Base-by-base conservation (phyloP, 768 basidiomycete species). In the Calocybe indica region DNA sequence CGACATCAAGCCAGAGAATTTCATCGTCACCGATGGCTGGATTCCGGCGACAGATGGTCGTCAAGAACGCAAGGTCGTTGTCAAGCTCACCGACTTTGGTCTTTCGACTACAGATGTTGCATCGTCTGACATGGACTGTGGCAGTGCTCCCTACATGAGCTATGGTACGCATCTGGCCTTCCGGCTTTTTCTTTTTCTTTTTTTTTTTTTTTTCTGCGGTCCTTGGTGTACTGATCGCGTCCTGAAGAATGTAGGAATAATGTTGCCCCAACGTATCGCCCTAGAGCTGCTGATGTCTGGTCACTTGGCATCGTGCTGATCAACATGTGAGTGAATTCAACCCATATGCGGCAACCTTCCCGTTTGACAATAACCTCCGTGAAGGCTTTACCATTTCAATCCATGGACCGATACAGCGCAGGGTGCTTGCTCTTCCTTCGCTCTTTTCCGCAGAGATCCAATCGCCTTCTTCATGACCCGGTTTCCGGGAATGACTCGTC, bases 1-100 rank as follows among this genome's bases (percentile, higher is more conserved):
- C 51, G 95, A 99, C 66, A 97, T 99, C 78, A 99, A 99, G 71
- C 95, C 95, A 0, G 95, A 98, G 73, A 97, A 98, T 70, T 93
- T 94, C 58, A 94, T 94, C 62, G 91, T 94, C 59, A 92, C 91
- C 0, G 90, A 94, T 58, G 89, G 82, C 11, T 80, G 77, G 65
- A 62, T 69, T 34, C 74, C 78, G 13, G 61, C 72, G n/a, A 61
- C 74, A 34, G 74, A 76, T 55, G 79, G 80, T 43, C 71, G 72
- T 47, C 71, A 73, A 55, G 89, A 92, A 64, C 82, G 91, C 58
- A 87, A 87, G 61, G 95, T 99, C 51, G 71, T 95, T 46, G 93
- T 97, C 72, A 99, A 99, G 72, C 77, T 99, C 53, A 83, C 92
- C 5, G 95, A 99, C 67, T 99, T 98, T 74, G 95, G 95, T 13